Evolutionary conservation across 1,284 basidiomycete species (phyloP).

Genomic region (Apiotrichum veenhuisii): DNA sequence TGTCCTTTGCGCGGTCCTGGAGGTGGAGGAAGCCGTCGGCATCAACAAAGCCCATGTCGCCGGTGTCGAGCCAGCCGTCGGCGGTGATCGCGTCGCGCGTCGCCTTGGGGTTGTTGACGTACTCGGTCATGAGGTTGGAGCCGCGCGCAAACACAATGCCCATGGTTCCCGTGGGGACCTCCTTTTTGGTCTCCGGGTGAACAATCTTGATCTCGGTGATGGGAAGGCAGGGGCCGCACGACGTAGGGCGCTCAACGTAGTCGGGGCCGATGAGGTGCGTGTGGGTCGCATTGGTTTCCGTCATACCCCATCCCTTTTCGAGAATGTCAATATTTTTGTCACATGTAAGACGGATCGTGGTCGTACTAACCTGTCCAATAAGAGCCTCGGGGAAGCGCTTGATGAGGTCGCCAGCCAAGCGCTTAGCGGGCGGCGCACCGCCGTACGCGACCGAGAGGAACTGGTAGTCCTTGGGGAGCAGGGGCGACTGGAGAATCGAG

Average conservation of each 20-base stretch:
- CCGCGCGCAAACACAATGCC: slow-evolving; percentile 38
- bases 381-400: slow-evolving; percentile 32
- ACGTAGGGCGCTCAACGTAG: slow-evolving; percentile 24
- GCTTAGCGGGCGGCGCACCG: slow-evolving; percentile 39
- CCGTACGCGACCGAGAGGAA: slow-evolving; percentile 42
- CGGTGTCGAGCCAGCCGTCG: slow-evolving; percentile 44
- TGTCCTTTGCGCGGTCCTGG: slow-evolving; percentile 37
- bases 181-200: slow-evolving; percentile 26
- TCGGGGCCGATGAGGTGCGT: slow-evolving; percentile 37
- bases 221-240: slow-evolving; percentile 33
- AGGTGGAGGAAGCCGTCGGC: slow-evolving; percentile 39
- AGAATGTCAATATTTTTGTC: slow-evolving; percentile 1
- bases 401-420: slow-evolving; percentile 33
- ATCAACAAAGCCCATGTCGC: slow-evolving; percentile 40
- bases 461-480: slow-evolving; percentile 23
- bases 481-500: slow-evolving; percentile 33
- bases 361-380: slow-evolving; percentile 13
- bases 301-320: slow-evolving; percentile 37
- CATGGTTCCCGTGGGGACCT: slow-evolving; percentile 24
- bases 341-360: neutral
- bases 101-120: slow-evolving; percentile 21
- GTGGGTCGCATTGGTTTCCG: slow-evolving; percentile 43
- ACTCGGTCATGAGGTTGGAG: slow-evolving; percentile 43
- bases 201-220: slow-evolving; percentile 38
- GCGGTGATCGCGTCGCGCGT: slow-evolving; percentile 20